Evolutionary conservation across 805 yeast genomes (phyloP), one percentile per base, ranked within the genome.

Genomic region (Barnettozyma californica): DNA sequence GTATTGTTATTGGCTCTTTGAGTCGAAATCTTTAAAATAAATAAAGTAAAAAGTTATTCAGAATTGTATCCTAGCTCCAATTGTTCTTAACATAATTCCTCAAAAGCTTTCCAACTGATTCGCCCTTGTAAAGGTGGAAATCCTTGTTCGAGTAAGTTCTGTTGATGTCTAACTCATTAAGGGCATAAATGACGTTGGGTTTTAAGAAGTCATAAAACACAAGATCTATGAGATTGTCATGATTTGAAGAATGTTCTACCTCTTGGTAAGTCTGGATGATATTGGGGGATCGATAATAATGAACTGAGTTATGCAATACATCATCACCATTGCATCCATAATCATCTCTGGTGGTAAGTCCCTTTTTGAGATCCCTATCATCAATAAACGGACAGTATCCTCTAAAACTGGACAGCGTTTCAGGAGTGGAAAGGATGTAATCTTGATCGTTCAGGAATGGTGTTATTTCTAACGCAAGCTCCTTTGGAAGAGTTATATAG

Each of bases 251-350:
- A 11, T 64, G 63, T 9, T 56, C 53, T 10, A 58, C 62, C 55
- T 53, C 52, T 57, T 63, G 77, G 48, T 60, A 65, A 0, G 85
- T 68, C 55, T 79, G 84, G 25, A 92, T 79, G 11, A 87, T 95
- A 58, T 89, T 91, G 9, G 98, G 97, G 3, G 89, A 71, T 8
- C 74, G 76, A 63, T 76, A 83, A 49, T 74, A 69, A 0, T 70
- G 69, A 42, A 84, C 76, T 1, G 87, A 76, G 49, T 68, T 70
- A 67, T 86, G 91, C 48, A 81, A 57, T 35, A 89, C 75, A 70
- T 87, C 98, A 62, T 94, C 99, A 20, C 99, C 99, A 53, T 82
- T 81, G 53, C 71, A 66, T 0, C 97, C 99, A 56, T 76, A 74
- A 59, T 92, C 98, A 62, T 94, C 99, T 41, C 66, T 58, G 0